Evolutionary conservation across 805 yeast species (phyloP).

Genomic region (Torulaspora quercuum): DNA sequence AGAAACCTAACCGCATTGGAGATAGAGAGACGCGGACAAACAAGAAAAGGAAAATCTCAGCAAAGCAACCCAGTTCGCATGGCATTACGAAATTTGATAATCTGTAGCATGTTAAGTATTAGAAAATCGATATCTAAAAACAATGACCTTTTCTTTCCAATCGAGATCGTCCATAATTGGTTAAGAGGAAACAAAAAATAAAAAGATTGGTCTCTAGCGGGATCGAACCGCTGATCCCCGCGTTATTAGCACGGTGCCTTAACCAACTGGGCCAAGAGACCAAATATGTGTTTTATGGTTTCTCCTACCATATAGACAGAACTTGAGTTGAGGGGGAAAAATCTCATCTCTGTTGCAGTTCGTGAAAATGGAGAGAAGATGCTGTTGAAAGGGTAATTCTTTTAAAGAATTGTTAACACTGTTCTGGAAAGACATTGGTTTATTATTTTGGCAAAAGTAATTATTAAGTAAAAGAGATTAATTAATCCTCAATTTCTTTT

Average conservation of each 20-base stretch:
- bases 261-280: constrained; percentile 39
- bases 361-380: too few relatives aligned
- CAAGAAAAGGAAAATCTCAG: constrained; percentile 10
- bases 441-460: too few relatives aligned
- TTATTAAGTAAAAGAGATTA: too few relatives aligned
- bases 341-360: too few relatives aligned
- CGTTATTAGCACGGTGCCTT: constrained; percentile 39
- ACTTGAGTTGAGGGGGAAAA: too few relatives aligned
- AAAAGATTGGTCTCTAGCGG: constrained; percentile 37
- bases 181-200: constrained; percentile 7
- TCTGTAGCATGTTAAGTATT: constrained; percentile 32
- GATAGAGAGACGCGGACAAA: constrained; percentile 14
- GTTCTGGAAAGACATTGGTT: too few relatives aligned
- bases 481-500: too few relatives aligned
- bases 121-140: not conserved
- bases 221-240: constrained; percentile 39
- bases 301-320: too few relatives aligned
- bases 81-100: constrained; percentile 67
- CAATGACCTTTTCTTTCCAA: too few relatives aligned
- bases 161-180: not conserved
- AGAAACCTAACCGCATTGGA: too few relatives aligned
- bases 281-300: constrained; percentile 13
- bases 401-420: too few relatives aligned
- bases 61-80: constrained; percentile 43
- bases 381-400: too few relatives aligned